Base-by-base conservation (phyloP, 345 rosid genomes). In the Corchorus capsularis region DNA sequence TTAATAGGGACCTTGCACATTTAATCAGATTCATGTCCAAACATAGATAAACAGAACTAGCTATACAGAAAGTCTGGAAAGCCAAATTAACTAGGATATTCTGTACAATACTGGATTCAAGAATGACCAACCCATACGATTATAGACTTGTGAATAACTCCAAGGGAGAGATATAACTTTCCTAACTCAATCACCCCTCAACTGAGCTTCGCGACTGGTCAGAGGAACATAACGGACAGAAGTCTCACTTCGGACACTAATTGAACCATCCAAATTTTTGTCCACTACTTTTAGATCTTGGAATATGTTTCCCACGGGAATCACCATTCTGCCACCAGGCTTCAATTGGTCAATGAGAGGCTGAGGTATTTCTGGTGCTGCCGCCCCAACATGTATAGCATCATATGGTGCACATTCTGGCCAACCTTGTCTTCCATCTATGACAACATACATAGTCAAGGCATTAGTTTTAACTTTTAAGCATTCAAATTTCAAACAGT, bases 381-480 rank as follows among this genome's bases (percentile, higher is more conserved):
- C 99, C 19, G 99, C 99, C 41, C 99, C 99, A 13, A 96, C 99
- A 67, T 96, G 98, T 66, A 94, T 92, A 0, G 97, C 98, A 82
- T 96, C 97, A 72, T 96, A 96, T 0, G 92, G 96, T 16, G 97
- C 95, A 83, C 80, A 87, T 85, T 89, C 97, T 34, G 87, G 75
- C 97, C 97, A 91, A 19, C 99, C 99, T 83, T 85, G 72, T 69
- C 99, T 91, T 76, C 99, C 99, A 86, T 96, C 99, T 96, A 67
- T 53, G 77, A 75, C 17, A 16, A 74, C 11, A 27, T 54, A 47
- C 15, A 71, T 12, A 13, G 60, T n/a, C 50, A 4, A 37, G 22
- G 19, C 17, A 14, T 54, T 45, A 62, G 13, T 17, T 20, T 16
- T 54, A 63, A 62, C 9, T 17, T 20, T 16, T 54, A 63, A 77